Percentiles rank a stretch among this genome's conserved stretches.
Conservation (phyloP, 495 filamentous ascomycete genomes). For the Aspergillus baeticus region DNA sequence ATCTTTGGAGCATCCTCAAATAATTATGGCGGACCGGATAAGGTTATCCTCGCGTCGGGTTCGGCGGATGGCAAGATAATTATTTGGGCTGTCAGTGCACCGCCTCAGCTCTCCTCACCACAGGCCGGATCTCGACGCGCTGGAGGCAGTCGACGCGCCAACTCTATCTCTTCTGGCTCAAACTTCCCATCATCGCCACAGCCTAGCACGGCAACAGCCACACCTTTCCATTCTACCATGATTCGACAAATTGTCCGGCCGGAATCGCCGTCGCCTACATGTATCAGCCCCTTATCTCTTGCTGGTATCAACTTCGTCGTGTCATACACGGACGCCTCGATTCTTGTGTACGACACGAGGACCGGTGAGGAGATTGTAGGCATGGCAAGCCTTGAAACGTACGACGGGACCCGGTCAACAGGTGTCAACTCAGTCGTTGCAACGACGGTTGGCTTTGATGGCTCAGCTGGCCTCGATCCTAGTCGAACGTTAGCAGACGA, state of each 20-base stretch:
- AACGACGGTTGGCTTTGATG: conserved; percentile 75
- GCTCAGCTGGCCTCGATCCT: conserved; percentile 62
- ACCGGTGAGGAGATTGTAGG: conserved; percentile 87
- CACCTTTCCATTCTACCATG: conserved; percentile 65
- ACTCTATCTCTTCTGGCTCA: conserved; percentile 87
- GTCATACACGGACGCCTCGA: conserved; percentile 83
- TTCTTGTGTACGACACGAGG: conserved; percentile 87
- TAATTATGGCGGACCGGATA: conserved; percentile 72
- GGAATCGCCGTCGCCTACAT: conserved; percentile 79
- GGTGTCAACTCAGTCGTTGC: conserved; percentile 92
- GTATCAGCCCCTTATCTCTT: conserved; percentile 81
- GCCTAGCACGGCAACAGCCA: conserved; percentile 71
- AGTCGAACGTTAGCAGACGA: conserved; percentile 61
- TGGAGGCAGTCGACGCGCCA: conserved; percentile 76
- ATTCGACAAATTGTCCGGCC: conserved; percentile 78
- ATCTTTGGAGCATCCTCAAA: conserved; percentile 70
- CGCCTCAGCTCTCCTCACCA: conserved; percentile 79
- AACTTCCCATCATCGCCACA: conserved; percentile 90
- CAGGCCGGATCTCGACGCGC: conserved; percentile 66
- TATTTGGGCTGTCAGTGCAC: conserved; percentile 92
- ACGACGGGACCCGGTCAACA: conserved; percentile 78
- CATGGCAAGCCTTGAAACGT: conserved; percentile 92
- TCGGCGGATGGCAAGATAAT: conserved; percentile 89
- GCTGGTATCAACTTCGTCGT: conserved; percentile 93
- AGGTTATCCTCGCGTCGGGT: conserved; percentile 86